A percentile compares a stretch with the other conserved stretches of the same genome.
phyloP scores from a whole-genome alignment of 2,329 filamentous ascomycete species.

The Hymenoscyphus linearis region DNA sequence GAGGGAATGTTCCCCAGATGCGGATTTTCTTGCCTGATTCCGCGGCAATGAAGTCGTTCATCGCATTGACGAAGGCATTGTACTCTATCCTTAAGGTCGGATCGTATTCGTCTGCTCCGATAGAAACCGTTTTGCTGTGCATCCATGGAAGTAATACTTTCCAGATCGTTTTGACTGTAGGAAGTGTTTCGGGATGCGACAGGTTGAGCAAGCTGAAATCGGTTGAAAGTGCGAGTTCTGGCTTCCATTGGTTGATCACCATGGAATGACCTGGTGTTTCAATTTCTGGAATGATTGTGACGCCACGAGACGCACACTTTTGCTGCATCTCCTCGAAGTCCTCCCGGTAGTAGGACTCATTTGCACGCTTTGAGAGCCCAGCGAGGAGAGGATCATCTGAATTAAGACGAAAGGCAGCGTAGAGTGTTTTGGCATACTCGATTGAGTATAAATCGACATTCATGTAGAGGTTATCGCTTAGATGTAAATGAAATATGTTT shows the following conservation, averaged over 20 bases:
- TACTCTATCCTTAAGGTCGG: slow-evolving; percentile 42
- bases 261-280: slow-evolving; percentile 54
- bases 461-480: slow-evolving; percentile 51
- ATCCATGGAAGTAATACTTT: slow-evolving; percentile 50
- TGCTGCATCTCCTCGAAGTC: slow-evolving; percentile 49
- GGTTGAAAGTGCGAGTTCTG: slow-evolving; percentile 43
- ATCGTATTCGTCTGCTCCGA: slow-evolving; percentile 52
- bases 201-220: slow-evolving; percentile 50
- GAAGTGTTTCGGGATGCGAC: slow-evolving; percentile 48
- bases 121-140: slow-evolving; percentile 47
- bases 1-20: slow-evolving; percentile 53
- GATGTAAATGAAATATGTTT: slow-evolving; percentile 53
- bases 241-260: slow-evolving; percentile 54
- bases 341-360: slow-evolving; percentile 48
- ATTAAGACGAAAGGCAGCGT: slow-evolving; percentile 50
- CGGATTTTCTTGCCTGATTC: slow-evolving; percentile 40
- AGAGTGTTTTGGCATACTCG: slow-evolving; percentile 41
- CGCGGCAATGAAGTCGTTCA: slow-evolving; percentile 9
- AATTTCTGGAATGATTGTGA: slow-evolving; percentile 55
- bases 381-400: slow-evolving; percentile 43
- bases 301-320: slow-evolving; percentile 47
- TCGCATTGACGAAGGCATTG: neutral
- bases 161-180: slow-evolving; percentile 49
- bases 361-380: slow-evolving; percentile 45
- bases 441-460: slow-evolving; percentile 36